phyloP scores from a whole-genome alignment of 2,329 filamentous ascomycete species.

The Beauveria medogensis region DNA sequence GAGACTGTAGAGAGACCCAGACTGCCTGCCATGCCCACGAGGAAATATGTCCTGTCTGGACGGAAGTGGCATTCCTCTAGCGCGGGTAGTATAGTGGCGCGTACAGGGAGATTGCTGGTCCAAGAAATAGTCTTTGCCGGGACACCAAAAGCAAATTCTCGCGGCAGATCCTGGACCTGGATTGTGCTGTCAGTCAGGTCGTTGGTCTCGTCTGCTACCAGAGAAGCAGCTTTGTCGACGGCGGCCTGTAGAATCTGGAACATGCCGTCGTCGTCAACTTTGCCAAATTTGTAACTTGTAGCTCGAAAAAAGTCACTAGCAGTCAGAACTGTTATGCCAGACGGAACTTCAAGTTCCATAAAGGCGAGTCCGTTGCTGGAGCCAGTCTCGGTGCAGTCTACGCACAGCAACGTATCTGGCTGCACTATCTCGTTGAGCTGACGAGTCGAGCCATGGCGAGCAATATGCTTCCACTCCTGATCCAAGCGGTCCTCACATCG shows the following conservation, averaged over 20 bases:
- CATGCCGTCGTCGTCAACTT: not conserved
- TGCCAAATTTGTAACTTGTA: not conserved
- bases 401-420: not conserved
- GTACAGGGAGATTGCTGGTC: not conserved
- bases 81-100: not conserved
- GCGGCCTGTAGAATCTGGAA: not conserved
- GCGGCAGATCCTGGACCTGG: not conserved
- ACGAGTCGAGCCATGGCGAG: not conserved
- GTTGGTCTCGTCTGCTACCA: not conserved
- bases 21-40: constrained; percentile 24
- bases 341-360: not conserved
- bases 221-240: not conserved
- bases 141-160: not conserved
- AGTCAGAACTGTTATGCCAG: not conserved
- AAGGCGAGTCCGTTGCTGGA: not conserved
- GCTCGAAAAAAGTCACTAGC: not conserved
- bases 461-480: not conserved
- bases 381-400: not conserved
- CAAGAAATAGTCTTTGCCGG: not conserved
- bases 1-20: constrained; percentile 27
- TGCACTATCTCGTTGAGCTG: not conserved
- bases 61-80: constrained; percentile 1
- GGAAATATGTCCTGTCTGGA: constrained; percentile 19
- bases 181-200: not conserved
- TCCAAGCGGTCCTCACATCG: not conserved